Base-by-base conservation (phyloP, 1,284 basidiomycete species). In the Melampsora abietis-canadensis region DNA sequence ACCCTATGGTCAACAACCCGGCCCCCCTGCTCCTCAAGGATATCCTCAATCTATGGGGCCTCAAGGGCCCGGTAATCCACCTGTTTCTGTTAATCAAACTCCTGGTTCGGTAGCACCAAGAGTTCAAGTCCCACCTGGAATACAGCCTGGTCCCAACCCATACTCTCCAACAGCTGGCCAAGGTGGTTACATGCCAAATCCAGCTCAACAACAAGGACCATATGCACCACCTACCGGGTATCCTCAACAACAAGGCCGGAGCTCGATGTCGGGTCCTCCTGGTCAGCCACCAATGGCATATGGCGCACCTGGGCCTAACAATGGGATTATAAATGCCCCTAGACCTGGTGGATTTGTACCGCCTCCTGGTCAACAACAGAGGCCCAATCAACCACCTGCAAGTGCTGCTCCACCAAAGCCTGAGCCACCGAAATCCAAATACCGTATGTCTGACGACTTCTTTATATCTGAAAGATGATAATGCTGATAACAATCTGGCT, bases 381-480 rank as follows among this genome's bases (percentile, higher is more conserved):
- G 65, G n/a, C 77, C 79, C 1, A 79, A 82, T 79, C 76, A 85
- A 85, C 48, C 88, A 87, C 24, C 85, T 87, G 10, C 73, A 21
- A 68, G 74, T 44, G 59, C 85, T 85, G 15, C 70, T n/a, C 88
- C 70, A 6, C 75, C 80, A 40, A 79, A 80, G 21, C 77, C 81
- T 17, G 79, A 80, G 24, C 78, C 82, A 10, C 78, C 82, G 8
- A 82, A 83, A 60, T 79, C 90, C 27, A 92, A 93, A 83, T 94
- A 94, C 83, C 92, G 92, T 92, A 44, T 31, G 4, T 54, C 30
- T 6, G 19, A n/a, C 30, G 48, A 66, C 68, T 8, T 34, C 2
- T 40, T 12, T 8, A 2, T 19, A 0, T 10, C 4, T 75, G 31
- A 74, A 12, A 44, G 10, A 21, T 57, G 17, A 21, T 8, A 6